Evolutionary conservation across 441 rosid species (phyloP).

Genomic region (Gossypium schwendimanii): DNA sequence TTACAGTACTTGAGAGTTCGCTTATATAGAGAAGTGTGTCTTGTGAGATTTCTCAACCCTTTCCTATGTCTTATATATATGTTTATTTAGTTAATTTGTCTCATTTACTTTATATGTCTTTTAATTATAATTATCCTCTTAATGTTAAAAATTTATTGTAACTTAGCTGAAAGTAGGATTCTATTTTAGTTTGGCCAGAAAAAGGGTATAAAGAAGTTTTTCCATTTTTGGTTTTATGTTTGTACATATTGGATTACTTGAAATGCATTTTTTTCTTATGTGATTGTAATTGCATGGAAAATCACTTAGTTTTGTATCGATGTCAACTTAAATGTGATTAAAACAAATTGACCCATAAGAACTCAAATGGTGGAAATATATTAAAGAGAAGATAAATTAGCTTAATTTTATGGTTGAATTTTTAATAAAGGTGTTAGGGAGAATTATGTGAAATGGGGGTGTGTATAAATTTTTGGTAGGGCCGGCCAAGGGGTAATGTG

Average conservation of each 20-base stretch:
- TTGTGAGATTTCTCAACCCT: slow-evolving; percentile 44
- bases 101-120: background rate
- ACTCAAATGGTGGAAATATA: background rate
- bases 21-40: slow-evolving; percentile 17
- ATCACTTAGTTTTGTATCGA: background rate
- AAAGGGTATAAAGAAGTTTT: background rate
- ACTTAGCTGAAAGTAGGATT: background rate
- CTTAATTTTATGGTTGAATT: too few relatives aligned
- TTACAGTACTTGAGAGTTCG: too few relatives aligned
- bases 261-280: too few relatives aligned
- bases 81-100: background rate
- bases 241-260: background rate
- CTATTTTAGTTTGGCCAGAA: background rate
- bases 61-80: background rate
- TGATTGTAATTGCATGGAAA: background rate
- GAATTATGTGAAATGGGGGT: too few relatives aligned
- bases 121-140: background rate
- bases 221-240: background rate
- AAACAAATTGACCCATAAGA: background rate
- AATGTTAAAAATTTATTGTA: background rate
- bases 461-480: too few relatives aligned
- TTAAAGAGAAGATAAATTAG: too few relatives aligned
- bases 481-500: too few relatives aligned
- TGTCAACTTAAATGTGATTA: background rate
- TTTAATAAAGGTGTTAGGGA: too few relatives aligned